Percentiles rank a stretch among this genome's conserved stretches.
Evolutionary conservation across 495 filamentous ascomycete genomes (phyloP).

Genomic region (Hypomontagnella monticulosa): DNA sequence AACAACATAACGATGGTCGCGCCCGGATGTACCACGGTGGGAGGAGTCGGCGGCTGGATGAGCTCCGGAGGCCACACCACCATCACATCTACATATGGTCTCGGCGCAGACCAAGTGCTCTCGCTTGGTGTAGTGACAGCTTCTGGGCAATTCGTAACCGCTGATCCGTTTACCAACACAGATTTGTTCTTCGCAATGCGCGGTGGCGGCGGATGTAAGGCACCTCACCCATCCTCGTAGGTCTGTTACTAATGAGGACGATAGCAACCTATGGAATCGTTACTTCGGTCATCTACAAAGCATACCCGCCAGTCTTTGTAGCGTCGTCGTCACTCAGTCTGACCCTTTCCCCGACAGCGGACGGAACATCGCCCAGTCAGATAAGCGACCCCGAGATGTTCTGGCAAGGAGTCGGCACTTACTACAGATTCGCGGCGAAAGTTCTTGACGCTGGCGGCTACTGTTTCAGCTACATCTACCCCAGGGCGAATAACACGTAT

Average conservation of each 20-base stretch:
- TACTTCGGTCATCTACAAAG: conserved; percentile 58
- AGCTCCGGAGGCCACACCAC: conserved; percentile 62
- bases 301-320: conserved; percentile 48
- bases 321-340: conserved; percentile 38
- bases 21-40: conserved; percentile 52
- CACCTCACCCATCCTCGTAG: neutral
- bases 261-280: conserved; percentile 66
- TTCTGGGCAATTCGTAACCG: conserved; percentile 60
- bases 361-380: conserved; percentile 47
- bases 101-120: conserved; percentile 64
- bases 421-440: conserved; percentile 53
- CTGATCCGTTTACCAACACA: conserved; percentile 55
- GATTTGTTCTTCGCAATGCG: conserved; percentile 70
- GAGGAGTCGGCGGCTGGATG: conserved; percentile 48
- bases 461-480: conserved; percentile 54
- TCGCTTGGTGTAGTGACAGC: conserved; percentile 64
- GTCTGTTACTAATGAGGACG: neutral
- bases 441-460: conserved; percentile 56
- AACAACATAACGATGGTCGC: conserved; percentile 53
- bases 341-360: conserved; percentile 39
- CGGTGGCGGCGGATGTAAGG: conserved; percentile 59
- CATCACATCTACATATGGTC: conserved; percentile 60
- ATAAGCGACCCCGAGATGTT: conserved; percentile 54
- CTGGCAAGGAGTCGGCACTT: conserved; percentile 56
- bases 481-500: conserved; percentile 35